Base-by-base conservation (phyloP, 2,329 filamentous ascomycete genomes). In the Hypoxylon sp. region DNA sequence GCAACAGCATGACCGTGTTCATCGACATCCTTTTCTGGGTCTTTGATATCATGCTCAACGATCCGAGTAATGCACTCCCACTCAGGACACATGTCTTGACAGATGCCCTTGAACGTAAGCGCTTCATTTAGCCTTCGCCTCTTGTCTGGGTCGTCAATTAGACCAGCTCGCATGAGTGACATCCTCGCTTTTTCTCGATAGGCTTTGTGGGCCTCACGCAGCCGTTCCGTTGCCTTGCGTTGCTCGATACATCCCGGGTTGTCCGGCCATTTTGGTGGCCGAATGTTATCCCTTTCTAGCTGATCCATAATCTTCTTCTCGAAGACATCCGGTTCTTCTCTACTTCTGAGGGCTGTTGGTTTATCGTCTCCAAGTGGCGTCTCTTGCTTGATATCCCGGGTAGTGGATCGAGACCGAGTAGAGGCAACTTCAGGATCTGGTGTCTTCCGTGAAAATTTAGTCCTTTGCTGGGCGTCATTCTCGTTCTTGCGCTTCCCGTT, bases 1-100 rank as follows among this genome's bases (percentile, higher is more conserved):
- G 87, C 82, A 73, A 85, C 84, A 19, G 79, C 71, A 3, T 82
- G 80, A 37, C 80, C 82, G 62, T 59, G 60, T 13, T 81, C 70
- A 59, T 81, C 72, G 22, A 73, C 72, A 24, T 83, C 81, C 72
- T 87, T 89, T 73, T 91, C 89, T 5, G 86, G 81, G 5, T 79
- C 79, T 70, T 86, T 84, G 22, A 90, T 83, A 67, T 91, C 87
- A 72, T 84, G 81, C 75, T 91, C 88, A 52, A 85, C 86, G 62
- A 91, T 90, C 67, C 89, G 84, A 54, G 83, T 87, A 35, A 90
- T 84, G 76, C 87, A 87, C 75, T 92, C 90, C 77, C 87, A 91
- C 69, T 90, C 87, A 4, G 90, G 90, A 67, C 90, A 92, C 89
- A 91, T 91, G 26, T 90, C 87, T 72, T 91, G 87, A 73, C 89